Conservation (phyloP, 1,139 yeast species). For the Taiozyma onychis region DNA sequence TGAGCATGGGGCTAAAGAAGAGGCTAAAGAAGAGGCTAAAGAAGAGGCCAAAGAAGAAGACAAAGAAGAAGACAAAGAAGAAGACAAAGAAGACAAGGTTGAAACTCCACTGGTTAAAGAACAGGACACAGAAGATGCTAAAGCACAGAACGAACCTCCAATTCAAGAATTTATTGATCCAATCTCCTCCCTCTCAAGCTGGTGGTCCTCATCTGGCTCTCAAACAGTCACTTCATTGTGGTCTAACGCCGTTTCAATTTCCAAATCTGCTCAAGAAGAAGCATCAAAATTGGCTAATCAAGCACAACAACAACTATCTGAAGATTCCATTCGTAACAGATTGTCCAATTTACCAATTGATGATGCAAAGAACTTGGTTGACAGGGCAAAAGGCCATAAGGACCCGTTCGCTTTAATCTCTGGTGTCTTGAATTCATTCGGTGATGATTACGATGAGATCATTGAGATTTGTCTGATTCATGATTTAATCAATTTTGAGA, state of each 20-base stretch:
- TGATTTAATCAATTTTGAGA: slow-evolving; percentile 70
- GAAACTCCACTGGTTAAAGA: too few relatives aligned
- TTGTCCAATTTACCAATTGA: slow-evolving; percentile 24
- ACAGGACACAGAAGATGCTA: slow-evolving; percentile 10
- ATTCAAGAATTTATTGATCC: slow-evolving; percentile 41
- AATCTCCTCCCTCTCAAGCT: slow-evolving; percentile 60
- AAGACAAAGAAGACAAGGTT: slow-evolving; percentile 10
- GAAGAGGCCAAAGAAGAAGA: slow-evolving; percentile 10
- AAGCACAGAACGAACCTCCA: slow-evolving; percentile 1
- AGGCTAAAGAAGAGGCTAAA: slow-evolving; percentile 24
- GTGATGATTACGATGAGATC: slow-evolving; percentile 54
- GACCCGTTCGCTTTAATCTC: slow-evolving; percentile 31
- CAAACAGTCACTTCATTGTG: slow-evolving; percentile 65
- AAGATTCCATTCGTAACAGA: slow-evolving; percentile 16
- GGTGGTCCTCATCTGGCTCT: slow-evolving; percentile 82
- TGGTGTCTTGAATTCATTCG: slow-evolving; percentile 29
- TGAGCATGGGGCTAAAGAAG: slow-evolving; percentile 6
- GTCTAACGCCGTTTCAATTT: slow-evolving; percentile 39
- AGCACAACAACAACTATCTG: slow-evolving; percentile 16
- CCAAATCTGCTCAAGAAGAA: slow-evolving; percentile 32
- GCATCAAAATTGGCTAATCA: slow-evolving; percentile 36
- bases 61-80: slow-evolving; percentile 4
- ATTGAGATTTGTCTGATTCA: slow-evolving; percentile 77
- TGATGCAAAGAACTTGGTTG: slow-evolving; percentile 24
- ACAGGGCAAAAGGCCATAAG: slow-evolving; percentile 6